Conservation (phyloP, 169 alveolate genomes). For the Cryptosporidium canis region DNA sequence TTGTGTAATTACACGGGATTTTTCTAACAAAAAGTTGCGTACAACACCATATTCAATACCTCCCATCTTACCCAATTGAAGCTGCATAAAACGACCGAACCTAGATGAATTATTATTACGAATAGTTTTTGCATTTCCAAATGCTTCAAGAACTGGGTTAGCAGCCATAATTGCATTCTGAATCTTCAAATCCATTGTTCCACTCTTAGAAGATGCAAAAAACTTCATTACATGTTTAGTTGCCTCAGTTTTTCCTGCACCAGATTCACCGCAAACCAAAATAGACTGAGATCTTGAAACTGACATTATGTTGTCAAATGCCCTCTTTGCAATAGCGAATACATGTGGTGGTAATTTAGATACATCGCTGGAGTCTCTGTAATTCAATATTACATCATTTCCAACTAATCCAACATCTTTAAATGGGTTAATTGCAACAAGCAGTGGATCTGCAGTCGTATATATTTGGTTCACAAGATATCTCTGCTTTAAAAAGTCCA, state of each 20-base stretch:
- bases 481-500: constrained; percentile 84
- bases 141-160: constrained; percentile 97
- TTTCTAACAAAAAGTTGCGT: constrained; percentile 94
- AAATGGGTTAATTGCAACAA: constrained; percentile 91
- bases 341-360: constrained; percentile 87
- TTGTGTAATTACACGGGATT: constrained; percentile 94
- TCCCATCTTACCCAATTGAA: constrained; percentile 86
- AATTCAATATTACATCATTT: constrained; percentile 82
- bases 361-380: constrained; percentile 83
- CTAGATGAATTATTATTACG: constrained; percentile 97
- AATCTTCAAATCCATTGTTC: constrained; percentile 78
- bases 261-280: constrained; percentile 97
- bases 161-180: constrained; percentile 92
- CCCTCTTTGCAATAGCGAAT: constrained; percentile 87
- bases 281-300: constrained; percentile 86
- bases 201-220: constrained; percentile 86
- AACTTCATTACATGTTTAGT: constrained; percentile 93
- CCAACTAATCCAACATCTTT: constrained; percentile 89
- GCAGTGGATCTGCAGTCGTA: constrained; percentile 91
- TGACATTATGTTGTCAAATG: constrained; percentile 83
- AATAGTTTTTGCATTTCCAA: constrained; percentile 98
- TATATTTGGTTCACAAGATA: constrained; percentile 87
- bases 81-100: constrained; percentile 96
- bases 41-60: constrained; percentile 91
- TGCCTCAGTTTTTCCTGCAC: constrained; percentile 99